Percentiles rank a stretch among this genome's conserved stretches.
Evolutionary conservation across 2,329 filamentous ascomycete genomes (phyloP).

Genomic region (Pseudopyricularia cyperi): DNA sequence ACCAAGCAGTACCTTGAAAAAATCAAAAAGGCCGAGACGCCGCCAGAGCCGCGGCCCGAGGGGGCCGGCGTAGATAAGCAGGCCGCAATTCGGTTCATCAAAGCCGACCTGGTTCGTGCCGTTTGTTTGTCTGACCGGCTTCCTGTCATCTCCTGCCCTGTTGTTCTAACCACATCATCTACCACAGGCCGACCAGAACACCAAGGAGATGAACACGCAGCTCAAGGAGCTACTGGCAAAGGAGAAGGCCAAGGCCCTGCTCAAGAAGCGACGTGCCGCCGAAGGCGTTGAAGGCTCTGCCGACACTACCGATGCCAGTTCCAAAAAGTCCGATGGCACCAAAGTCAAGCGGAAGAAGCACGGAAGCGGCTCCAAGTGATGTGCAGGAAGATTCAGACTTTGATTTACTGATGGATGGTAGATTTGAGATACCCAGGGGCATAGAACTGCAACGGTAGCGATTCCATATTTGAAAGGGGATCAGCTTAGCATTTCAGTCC

Average conservation of each 20-base stretch:
- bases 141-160: not conserved
- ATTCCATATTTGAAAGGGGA: too few relatives aligned
- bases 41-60: slow-evolving; percentile 29
- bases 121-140: slow-evolving; percentile 4
- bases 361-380: not conserved
- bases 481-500: too few relatives aligned
- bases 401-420: not conserved
- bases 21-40: slow-evolving; percentile 64
- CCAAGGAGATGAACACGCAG: slow-evolving; percentile 36
- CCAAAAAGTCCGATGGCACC: not conserved
- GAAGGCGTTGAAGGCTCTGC: slow-evolving; percentile 4
- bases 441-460: not conserved
- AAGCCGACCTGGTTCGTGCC: slow-evolving; percentile 55
- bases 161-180: slow-evolving; percentile 1
- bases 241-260: slow-evolving; percentile 37
- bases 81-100: slow-evolving; percentile 71
- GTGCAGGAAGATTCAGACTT: not conserved
- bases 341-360: slow-evolving; percentile 2
- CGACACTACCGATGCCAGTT: slow-evolving; percentile 1
- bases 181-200: slow-evolving; percentile 36
- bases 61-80: slow-evolving; percentile 52
- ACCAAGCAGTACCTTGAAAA: slow-evolving; percentile 89
- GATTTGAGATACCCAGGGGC: not conserved
- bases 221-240: slow-evolving; percentile 43
- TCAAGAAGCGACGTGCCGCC: slow-evolving; percentile 24